Conservation (phyloP, 176 grass and related monocot species). For the Eragrostis curvula region DNA sequence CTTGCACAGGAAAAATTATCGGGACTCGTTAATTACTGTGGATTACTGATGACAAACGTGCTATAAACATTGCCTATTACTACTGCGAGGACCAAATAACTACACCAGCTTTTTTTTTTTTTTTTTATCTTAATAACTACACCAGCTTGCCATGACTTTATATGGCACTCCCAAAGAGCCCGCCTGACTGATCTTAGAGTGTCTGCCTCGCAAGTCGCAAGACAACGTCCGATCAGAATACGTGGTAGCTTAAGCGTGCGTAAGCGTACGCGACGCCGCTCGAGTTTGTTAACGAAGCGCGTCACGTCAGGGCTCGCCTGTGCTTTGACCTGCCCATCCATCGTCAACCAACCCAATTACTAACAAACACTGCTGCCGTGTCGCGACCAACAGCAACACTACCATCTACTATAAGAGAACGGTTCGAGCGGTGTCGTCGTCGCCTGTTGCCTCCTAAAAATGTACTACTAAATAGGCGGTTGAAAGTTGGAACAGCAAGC, state of each 20-base stretch:
- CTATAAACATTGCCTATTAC: too few relatives aligned
- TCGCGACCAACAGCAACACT: neutral
- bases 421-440: neutral
- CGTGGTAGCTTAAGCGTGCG: neutral
- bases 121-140: too few relatives aligned
- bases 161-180: too few relatives aligned
- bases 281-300: neutral
- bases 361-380: neutral
- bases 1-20: neutral
- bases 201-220: too few relatives aligned
- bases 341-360: neutral
- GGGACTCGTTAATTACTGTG: neutral
- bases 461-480: neutral
- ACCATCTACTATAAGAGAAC: neutral
- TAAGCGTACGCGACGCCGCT: too few relatives aligned
- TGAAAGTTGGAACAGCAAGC: neutral
- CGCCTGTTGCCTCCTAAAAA: neutral
- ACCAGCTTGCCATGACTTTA: too few relatives aligned
- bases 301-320: neutral
- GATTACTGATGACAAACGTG: too few relatives aligned
- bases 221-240: too few relatives aligned
- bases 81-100: too few relatives aligned
- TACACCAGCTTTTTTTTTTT: too few relatives aligned
- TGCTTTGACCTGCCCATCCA: neutral
- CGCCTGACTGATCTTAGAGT: too few relatives aligned